phyloP scores from a whole-genome alignment of 108 stramenopile species.

The Pseudonitzschia multiseries region DNA sequence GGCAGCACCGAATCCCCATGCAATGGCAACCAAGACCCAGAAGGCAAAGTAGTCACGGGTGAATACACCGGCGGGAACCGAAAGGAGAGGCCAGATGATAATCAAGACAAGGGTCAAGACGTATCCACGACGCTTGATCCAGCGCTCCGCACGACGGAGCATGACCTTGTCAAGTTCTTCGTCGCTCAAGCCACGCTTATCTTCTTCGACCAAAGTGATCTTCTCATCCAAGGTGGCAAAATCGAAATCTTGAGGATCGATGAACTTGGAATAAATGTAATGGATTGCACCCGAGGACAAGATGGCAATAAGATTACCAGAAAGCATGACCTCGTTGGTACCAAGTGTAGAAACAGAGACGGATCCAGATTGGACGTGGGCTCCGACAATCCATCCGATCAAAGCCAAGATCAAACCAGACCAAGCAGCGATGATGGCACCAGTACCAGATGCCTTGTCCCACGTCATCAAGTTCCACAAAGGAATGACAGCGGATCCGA shows the following conservation, averaged over 20 bases:
- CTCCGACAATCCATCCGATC: constrained; percentile 74
- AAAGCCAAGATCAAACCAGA: constrained; percentile 72
- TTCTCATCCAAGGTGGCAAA: constrained; percentile 57
- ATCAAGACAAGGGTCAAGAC: constrained; percentile 78
- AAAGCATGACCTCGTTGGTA: constrained; percentile 86
- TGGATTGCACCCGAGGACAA: constrained; percentile 70
- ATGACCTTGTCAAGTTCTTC: constrained; percentile 49
- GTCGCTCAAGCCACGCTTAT: constrained; percentile 62
- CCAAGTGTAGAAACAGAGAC: constrained; percentile 74
- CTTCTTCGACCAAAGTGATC: constrained; percentile 77
- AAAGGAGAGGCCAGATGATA: constrained; percentile 87
- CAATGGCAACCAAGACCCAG: constrained; percentile 87
- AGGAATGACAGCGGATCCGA: constrained; percentile 91
- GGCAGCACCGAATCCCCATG: constrained; percentile 87
- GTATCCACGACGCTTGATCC: constrained; percentile 85
- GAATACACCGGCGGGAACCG: constrained; percentile 87
- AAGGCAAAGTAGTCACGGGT: constrained; percentile 82
- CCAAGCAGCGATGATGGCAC: constrained; percentile 86
- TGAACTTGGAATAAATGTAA: constrained; percentile 62
- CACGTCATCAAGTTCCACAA: constrained; percentile 89
- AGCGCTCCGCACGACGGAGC: constrained; percentile 63
- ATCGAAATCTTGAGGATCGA: constrained; percentile 86
- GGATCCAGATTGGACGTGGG: constrained; percentile 50
- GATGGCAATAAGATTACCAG: constrained; percentile 90
- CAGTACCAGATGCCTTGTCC: constrained; percentile 81